Evolutionary conservation across 805 yeast species (phyloP).

Genomic region (Nakazawaea ambrosiae): DNA sequence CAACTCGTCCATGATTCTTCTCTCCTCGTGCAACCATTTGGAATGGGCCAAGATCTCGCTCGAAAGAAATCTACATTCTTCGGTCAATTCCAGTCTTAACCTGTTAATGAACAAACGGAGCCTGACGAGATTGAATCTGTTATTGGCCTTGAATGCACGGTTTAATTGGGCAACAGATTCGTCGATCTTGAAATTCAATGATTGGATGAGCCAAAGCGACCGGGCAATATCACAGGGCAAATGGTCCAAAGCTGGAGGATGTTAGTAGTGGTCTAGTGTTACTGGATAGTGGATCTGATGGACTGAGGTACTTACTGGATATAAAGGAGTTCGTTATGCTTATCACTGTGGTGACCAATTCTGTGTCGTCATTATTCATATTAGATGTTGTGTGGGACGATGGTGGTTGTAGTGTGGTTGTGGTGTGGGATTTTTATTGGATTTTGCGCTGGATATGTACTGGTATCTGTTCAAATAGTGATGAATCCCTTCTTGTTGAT

Average conservation of each 20-base stretch:
- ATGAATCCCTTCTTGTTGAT: too few relatives aligned
- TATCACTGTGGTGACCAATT: conserved; percentile 19
- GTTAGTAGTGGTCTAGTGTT: not conserved
- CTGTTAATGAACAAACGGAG: not conserved
- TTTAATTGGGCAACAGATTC: conserved; percentile 11
- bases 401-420: too few relatives aligned
- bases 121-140: not conserved
- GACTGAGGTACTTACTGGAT: conserved; percentile 17
- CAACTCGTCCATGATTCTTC: conserved; percentile 17
- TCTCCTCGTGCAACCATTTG: conserved; percentile 18
- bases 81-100: conserved; percentile 14
- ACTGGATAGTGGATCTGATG: too few relatives aligned
- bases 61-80: conserved; percentile 20
- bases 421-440: too few relatives aligned
- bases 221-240: conserved; percentile 31
- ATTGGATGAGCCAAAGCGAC: conserved; percentile 29
- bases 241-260: conserved; percentile 23
- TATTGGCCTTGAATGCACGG: not conserved
- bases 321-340: conserved; percentile 27
- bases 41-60: conserved; percentile 17
- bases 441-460: too few relatives aligned
- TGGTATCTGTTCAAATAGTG: too few relatives aligned
- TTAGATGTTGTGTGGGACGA: too few relatives aligned
- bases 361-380: conserved; percentile 2
- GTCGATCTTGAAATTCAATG: conserved; percentile 20